Conservation (phyloP, 2,329 filamentous ascomycete genomes). For the Exophiala lecanii-corni region DNA sequence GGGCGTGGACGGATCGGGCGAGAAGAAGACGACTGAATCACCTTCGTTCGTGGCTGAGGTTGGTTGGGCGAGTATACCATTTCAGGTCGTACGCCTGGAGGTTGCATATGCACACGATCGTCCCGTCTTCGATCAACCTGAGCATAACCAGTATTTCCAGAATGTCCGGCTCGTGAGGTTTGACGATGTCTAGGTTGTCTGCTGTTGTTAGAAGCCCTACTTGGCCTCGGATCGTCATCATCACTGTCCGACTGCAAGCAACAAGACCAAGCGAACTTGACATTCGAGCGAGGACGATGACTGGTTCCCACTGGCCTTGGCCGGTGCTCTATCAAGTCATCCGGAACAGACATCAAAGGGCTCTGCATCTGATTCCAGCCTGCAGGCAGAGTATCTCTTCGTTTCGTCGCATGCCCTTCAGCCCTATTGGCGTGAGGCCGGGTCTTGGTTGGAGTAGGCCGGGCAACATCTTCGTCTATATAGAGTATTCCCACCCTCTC, state of each 20-base stretch:
- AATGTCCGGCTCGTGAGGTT: too few species aligned
- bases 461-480: conserved; percentile 40
- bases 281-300: conserved; percentile 21
- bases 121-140: too few species aligned
- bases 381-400: conserved; percentile 33
- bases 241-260: conserved; percentile 24
- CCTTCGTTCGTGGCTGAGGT: conserved; percentile 10
- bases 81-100: background rate
- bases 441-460: conserved; percentile 20
- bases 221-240: conserved; percentile 19
- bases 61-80: conserved; percentile 1
- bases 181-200: too few species aligned
- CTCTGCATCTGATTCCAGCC: conserved; percentile 44
- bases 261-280: conserved; percentile 26
- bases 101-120: background rate
- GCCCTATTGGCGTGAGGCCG: conserved; percentile 24
- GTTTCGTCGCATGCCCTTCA: conserved; percentile 12
- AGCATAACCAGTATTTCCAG: too few species aligned
- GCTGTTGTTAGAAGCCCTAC: conserved; percentile 6
- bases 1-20: conserved; percentile 14
- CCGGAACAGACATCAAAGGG: conserved; percentile 41
- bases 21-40: conserved; percentile 11
- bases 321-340: conserved; percentile 29
- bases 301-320: conserved; percentile 15
- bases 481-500: conserved; percentile 73